Conservation (phyloP, 2,329 filamentous ascomycete species). For the Fusarium sororula region DNA sequence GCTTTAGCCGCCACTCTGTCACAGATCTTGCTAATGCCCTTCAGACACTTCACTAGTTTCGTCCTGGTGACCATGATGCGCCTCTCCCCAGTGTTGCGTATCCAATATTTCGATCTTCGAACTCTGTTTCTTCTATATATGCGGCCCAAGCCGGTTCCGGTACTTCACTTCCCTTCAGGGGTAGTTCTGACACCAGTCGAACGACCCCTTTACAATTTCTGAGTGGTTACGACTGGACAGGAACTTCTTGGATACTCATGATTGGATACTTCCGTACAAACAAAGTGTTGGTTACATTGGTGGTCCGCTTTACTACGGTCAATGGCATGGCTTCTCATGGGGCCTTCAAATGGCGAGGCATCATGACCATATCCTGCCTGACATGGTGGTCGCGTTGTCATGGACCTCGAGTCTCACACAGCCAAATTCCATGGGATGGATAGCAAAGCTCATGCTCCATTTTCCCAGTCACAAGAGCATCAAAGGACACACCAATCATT, state of each 20-base stretch:
- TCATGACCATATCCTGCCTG: neutral
- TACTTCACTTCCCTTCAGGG: neutral
- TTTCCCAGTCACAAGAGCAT: no score
- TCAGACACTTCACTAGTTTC: neutral
- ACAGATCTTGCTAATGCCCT: neutral
- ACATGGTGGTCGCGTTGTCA: neutral
- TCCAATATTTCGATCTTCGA: neutral
- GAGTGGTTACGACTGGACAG: no score
- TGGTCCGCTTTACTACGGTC: no score
- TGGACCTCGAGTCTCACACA: neutral
- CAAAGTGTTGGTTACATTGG: neutral
- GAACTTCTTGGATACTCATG: slow-evolving; percentile 1
- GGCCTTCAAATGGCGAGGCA: no score
- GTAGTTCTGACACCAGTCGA: neutral
- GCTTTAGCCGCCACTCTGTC: no score
- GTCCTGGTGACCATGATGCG: neutral
- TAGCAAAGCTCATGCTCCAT: neutral
- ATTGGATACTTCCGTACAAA: neutral
- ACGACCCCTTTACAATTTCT: neutral
- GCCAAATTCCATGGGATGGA: neutral
- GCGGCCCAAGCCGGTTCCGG: slow-evolving; percentile 15
- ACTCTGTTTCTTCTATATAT: slow-evolving; percentile 27
- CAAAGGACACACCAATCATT: neutral
- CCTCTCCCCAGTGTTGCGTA: neutral
- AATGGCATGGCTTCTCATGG: neutral